A percentile compares a stretch with the other conserved stretches of the same genome.
Conservation (phyloP, 768 basidiomycete species). For the Leucogyrophana mollusca region DNA sequence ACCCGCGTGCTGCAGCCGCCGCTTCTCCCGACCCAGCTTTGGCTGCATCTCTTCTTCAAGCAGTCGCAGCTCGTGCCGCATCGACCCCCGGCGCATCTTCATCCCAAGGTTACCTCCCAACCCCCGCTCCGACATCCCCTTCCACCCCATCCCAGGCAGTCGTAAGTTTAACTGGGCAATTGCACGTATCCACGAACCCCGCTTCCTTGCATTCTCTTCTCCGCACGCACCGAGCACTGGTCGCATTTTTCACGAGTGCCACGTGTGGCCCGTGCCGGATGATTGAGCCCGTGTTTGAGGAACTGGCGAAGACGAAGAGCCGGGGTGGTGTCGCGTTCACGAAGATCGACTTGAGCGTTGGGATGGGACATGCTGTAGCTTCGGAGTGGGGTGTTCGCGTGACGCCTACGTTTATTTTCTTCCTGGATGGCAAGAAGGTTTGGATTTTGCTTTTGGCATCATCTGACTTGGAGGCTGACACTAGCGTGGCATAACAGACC, state of each 20-base stretch:
- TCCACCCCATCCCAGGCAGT: constrained; percentile 37
- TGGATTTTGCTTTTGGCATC: too few relatives aligned
- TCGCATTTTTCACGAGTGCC: constrained; percentile 79
- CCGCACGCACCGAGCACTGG: constrained; percentile 62
- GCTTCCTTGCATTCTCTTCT: constrained; percentile 71
- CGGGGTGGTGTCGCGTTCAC: constrained; percentile 66
- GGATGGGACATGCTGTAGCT: constrained; percentile 60
- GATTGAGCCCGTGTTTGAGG: constrained; percentile 83
- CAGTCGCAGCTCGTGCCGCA: constrained; percentile 50
- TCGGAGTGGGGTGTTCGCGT: constrained; percentile 62
- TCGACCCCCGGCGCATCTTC: constrained; percentile 11
- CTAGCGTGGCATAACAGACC: constrained; percentile 38
- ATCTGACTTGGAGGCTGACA: background rate
- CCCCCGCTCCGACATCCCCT: constrained; percentile 17
- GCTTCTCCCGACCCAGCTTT: constrained; percentile 47
- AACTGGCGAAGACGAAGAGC: constrained; percentile 66
- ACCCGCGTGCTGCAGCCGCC: constrained; percentile 21
- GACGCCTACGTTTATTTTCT: constrained; percentile 91
- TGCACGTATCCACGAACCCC: constrained; percentile 74
- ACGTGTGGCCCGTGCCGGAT: constrained; percentile 78
- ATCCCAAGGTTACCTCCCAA: constrained; percentile 14
- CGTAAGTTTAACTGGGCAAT: constrained; percentile 53
- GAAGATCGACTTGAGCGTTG: constrained; percentile 79
- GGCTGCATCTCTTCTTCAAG: constrained; percentile 53
- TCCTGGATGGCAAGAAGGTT: constrained; percentile 73